Evolutionary conservation across 2,329 filamentous ascomycete genomes (phyloP).

Genomic region (Lachnellula suecica): DNA sequence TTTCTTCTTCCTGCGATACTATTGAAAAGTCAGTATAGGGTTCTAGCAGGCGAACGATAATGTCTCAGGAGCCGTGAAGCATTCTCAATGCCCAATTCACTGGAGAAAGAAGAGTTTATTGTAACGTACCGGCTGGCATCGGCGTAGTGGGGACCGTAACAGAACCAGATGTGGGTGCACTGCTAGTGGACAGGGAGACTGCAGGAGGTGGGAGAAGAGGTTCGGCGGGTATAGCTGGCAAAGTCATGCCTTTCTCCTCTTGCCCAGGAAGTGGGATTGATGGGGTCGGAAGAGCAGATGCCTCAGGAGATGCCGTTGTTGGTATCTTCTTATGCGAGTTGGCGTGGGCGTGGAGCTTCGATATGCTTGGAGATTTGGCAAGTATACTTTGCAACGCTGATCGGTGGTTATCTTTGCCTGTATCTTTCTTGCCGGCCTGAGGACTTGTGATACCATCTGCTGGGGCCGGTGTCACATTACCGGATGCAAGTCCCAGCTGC

Average conservation of each 20-base stretch:
- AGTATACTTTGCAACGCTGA: slow-evolving; percentile 57
- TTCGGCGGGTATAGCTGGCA: slow-evolving; percentile 23
- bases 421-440: slow-evolving; percentile 19
- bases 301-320: slow-evolving; percentile 45
- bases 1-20: slow-evolving; percentile 21
- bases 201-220: slow-evolving; percentile 29
- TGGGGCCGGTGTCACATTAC: slow-evolving; percentile 17
- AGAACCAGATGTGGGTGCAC: slow-evolving; percentile 18
- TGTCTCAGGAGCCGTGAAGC: too few species aligned
- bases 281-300: slow-evolving; percentile 26
- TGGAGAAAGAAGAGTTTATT: too few species aligned
- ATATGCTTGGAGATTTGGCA: slow-evolving; percentile 61
- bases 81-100: too few species aligned
- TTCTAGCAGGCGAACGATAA: too few species aligned
- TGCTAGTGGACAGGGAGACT: slow-evolving; percentile 14
- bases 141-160: slow-evolving; percentile 24
- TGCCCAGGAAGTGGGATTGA: slow-evolving; percentile 26
- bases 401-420: slow-evolving; percentile 43
- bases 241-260: slow-evolving; percentile 18
- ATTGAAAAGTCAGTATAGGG: slow-evolving; percentile 1
- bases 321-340: slow-evolving; percentile 41
- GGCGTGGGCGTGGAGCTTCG: slow-evolving; percentile 50
- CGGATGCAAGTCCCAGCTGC: slow-evolving; percentile 44
- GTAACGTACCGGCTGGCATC: too few species aligned
- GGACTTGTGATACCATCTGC: slow-evolving; percentile 20